These are phyloP conservation scores for Nothomitra cinnamomea DNA, from an alignment of 2,329 filamentous ascomycete species.

Conservation along the genomic window DNA sequence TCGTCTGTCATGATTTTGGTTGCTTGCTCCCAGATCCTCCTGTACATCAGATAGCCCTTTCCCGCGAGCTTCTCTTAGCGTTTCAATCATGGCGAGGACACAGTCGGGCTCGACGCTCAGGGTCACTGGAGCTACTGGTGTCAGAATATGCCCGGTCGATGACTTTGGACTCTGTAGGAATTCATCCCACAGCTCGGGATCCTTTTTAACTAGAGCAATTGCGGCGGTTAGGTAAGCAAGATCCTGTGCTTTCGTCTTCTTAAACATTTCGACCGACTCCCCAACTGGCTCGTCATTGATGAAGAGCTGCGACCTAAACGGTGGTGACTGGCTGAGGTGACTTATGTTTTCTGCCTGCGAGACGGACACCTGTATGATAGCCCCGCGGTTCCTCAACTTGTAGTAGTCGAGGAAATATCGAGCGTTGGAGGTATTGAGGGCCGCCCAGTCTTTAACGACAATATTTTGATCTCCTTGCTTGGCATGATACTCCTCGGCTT, in stretches of 20 bases:
- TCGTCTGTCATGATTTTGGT: constrained; percentile 11
- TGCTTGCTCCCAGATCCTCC: constrained; percentile 11
- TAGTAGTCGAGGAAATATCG: constrained; percentile 22
- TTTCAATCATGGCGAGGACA: constrained; percentile 21
- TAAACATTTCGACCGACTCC: constrained; percentile 15
- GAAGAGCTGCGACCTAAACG: constrained; percentile 11
- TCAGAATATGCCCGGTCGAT: constrained; percentile 20
- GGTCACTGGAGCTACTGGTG: constrained; percentile 15
- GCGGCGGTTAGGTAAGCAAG: constrained; percentile 22
- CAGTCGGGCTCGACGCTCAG: constrained; percentile 17
- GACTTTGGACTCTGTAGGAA: constrained; percentile 19
- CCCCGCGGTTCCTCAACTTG: constrained; percentile 9
- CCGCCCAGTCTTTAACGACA: constrained; percentile 15
- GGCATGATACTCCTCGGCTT: constrained; percentile 20
- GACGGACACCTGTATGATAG: background rate
- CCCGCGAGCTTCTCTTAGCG: constrained; percentile 18
- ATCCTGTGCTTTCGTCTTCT: constrained; percentile 20
- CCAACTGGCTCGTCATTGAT: constrained; percentile 17
- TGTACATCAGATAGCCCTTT: constrained; percentile 20
- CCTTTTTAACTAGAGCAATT: constrained; percentile 17
- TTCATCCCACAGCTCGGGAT: constrained; percentile 18
- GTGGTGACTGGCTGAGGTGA: constrained; percentile 6
- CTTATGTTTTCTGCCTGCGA: background rate
- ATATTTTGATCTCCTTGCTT: constrained; percentile 15
- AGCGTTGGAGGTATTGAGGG: constrained; percentile 22